Conservation (phyloP, 495 filamentous ascomycete species). For the Lasiosphaeria miniovina region DNA sequence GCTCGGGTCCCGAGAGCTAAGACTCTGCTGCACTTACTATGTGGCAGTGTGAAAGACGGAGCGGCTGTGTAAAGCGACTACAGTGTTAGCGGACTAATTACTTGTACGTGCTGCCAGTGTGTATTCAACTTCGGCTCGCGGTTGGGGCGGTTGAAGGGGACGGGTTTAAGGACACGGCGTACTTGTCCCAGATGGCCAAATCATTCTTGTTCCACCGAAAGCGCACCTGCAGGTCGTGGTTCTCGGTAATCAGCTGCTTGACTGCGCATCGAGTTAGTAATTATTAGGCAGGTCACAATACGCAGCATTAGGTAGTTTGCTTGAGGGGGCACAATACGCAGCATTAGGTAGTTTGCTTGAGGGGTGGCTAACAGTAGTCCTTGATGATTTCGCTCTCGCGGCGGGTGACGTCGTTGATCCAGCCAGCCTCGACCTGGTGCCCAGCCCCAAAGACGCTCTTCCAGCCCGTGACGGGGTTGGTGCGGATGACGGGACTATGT, state of each 20-base stretch:
- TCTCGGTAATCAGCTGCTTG: slow-evolving; percentile 59
- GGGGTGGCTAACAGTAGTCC: slow-evolving; percentile 46
- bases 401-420: slow-evolving; percentile 62
- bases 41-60: slow-evolving; percentile 64
- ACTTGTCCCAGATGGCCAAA: slow-evolving; percentile 69
- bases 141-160: slow-evolving; percentile 1
- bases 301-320: too few relatives aligned
- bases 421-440: slow-evolving; percentile 48
- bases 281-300: too few relatives aligned
- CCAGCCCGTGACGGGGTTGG: slow-evolving; percentile 74
- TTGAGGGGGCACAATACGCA: neutral
- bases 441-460: slow-evolving; percentile 64
- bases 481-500: slow-evolving; percentile 61
- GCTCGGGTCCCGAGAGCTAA: slow-evolving; percentile 12
- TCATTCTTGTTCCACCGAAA: slow-evolving; percentile 61
- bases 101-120: too few relatives aligned
- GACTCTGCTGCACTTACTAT: slow-evolving; percentile 27
- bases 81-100: slow-evolving; percentile 8
- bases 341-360: too few relatives aligned
- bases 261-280: slow-evolving; percentile 27
- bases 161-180: neutral
- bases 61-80: slow-evolving; percentile 34
- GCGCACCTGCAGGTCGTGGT: slow-evolving; percentile 72
- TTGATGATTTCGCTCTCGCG: slow-evolving; percentile 60
- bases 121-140: neutral